Base-by-base conservation (phyloP, 2,329 filamentous ascomycete genomes). In the Fusarium nisikadoi region DNA sequence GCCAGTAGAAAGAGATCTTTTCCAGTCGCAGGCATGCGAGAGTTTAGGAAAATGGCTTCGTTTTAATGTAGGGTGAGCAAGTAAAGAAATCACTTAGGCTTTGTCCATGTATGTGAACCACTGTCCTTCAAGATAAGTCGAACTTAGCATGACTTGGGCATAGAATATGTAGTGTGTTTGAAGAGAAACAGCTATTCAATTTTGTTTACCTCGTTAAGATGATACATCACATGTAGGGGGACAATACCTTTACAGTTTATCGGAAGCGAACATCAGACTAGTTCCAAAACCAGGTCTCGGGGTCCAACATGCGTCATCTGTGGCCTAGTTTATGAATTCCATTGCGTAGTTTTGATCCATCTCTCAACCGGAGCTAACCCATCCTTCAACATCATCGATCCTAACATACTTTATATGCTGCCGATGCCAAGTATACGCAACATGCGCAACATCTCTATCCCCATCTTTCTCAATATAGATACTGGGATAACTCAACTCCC, bases 401-500 rank as follows among this genome's bases (percentile, higher is more conserved):
- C 65, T 72, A 10, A 81, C 78, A 67, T 83, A 83, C 60, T 83
- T 84, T 25, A 85, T 84, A 47, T 80, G 75, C 59, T 84, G 83
- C 29, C 83, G 73, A 69, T 83, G 81, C 53, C 81, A 84, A 0
- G 84, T 85, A 43, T 82, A 85, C 3, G 81, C 82, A 29, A 85
- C 72, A 64, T 85, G 82, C 13, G 79, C 73, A 8, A 72, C 47
- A 8, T 71, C 78, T 1, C 29, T 27, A 2, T 23, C 27, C 1
- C 19, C 61, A 5, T 8, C 71, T 5, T 68, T 64, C 12, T 83
- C 73, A 2, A 78, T 68, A 11, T 70, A 64, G 36, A 85, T 84
- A 66, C 83, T 84, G 0, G 83, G 84, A 56, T 85, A 85, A 29
- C 82, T 84, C 38, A 85, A 49, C 62, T 85, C 83, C 12, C 83